Percentiles rank a stretch among this genome's conserved stretches.
phyloP scores from a whole-genome alignment of 2,329 filamentous ascomycete genomes.

The Aspergillus jensenii region DNA sequence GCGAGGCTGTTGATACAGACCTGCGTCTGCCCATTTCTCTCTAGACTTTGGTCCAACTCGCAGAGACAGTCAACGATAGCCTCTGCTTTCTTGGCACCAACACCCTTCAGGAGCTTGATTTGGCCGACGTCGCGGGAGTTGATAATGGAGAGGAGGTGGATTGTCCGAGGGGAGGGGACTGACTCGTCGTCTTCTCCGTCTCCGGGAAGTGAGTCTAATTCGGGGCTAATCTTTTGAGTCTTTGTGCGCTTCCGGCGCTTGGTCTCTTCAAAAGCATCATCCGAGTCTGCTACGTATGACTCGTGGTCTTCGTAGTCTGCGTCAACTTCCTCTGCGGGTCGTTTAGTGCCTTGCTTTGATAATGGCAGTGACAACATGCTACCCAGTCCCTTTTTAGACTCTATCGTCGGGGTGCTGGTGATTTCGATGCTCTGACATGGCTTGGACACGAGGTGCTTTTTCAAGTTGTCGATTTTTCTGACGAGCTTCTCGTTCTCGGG shows the following conservation, averaged over 20 bases:
- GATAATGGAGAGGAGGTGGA: conserved; percentile 45
- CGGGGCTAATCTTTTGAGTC: conserved; percentile 16
- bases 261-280: conserved; percentile 28
- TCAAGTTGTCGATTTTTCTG: conserved; percentile 55
- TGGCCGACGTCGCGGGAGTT: conserved; percentile 47
- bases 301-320: conserved; percentile 31
- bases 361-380: conserved; percentile 35
- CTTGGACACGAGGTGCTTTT: conserved; percentile 48
- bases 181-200: conserved; percentile 20
- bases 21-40: conserved; percentile 20
- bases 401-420: conserved; percentile 14
- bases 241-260: conserved; percentile 32
- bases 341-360: conserved; percentile 26
- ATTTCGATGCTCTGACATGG: conserved; percentile 17
- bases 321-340: conserved; percentile 31
- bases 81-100: conserved; percentile 50
- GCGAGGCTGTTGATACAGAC: conserved; percentile 39
- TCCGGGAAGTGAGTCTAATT: conserved; percentile 16
- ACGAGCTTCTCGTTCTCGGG: conserved; percentile 77
- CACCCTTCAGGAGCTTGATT: conserved; percentile 48
- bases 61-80: conserved; percentile 49
- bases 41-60: conserved; percentile 38
- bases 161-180: conserved; percentile 41
- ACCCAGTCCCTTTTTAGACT: conserved; percentile 25
- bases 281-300: conserved; percentile 27